Conservation (phyloP, 2,329 filamentous ascomycete genomes). For the Apiospora marii region DNA sequence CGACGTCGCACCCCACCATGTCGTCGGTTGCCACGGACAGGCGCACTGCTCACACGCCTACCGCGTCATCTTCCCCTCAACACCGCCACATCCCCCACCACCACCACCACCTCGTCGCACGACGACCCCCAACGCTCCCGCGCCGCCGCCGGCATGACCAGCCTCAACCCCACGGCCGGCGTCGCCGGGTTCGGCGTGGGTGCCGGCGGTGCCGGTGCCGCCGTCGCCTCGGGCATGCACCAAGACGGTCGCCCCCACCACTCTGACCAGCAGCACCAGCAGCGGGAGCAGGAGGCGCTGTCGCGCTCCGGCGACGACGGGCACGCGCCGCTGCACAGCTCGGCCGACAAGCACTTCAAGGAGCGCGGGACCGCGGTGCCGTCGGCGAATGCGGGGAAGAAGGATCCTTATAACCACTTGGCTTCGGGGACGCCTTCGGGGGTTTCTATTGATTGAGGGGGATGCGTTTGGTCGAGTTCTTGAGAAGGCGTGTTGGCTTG, state of each 20-base stretch:
- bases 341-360: not conserved
- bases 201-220: not conserved
- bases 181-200: not conserved
- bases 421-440: constrained; percentile 10
- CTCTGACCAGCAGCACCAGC: too few relatives aligned
- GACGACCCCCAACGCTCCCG: not conserved
- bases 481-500: too few relatives aligned
- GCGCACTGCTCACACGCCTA: too few relatives aligned
- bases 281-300: not conserved
- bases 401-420: constrained; percentile 9
- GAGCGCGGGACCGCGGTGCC: constrained; percentile 1
- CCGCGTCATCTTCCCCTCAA: not conserved
- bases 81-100: not conserved
- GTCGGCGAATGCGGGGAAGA: not conserved
- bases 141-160: not conserved
- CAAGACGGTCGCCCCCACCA: too few relatives aligned
- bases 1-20: not conserved
- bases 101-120: not conserved
- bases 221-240: not conserved
- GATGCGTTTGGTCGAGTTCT: too few relatives aligned
- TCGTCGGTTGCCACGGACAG: not conserved
- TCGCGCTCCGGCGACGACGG: not conserved
- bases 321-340: not conserved
- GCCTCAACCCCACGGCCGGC: not conserved
- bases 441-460: not conserved